phyloP scores from a whole-genome alignment of 2,329 filamentous ascomycete genomes.

The Metarhizium sp. region DNA sequence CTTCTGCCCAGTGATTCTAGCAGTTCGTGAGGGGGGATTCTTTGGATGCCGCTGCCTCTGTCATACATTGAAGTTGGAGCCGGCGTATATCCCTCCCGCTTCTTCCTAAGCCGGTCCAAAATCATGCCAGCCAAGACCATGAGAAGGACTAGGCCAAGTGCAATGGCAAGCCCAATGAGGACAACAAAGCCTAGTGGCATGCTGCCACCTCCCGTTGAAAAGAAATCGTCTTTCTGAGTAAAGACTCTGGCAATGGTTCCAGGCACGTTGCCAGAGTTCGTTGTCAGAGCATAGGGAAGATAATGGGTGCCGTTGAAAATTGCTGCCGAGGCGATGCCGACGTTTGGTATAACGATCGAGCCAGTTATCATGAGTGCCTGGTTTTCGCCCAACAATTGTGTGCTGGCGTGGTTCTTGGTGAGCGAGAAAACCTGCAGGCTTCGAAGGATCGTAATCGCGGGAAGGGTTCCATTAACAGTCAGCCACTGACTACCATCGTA shows the following conservation, averaged over 20 bases:
- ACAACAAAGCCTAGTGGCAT: constrained; percentile 70
- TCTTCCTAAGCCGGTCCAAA: constrained; percentile 67
- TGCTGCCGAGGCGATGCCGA: constrained; percentile 76
- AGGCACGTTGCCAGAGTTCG: constrained; percentile 50
- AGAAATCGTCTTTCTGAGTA: constrained; percentile 71
- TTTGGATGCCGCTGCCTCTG: constrained; percentile 46
- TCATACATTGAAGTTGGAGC: constrained; percentile 60
- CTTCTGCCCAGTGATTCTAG: constrained; percentile 43
- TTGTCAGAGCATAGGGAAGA: constrained; percentile 72
- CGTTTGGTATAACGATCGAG: constrained; percentile 62
- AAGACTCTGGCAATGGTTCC: constrained; percentile 78
- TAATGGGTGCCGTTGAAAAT: constrained; percentile 78
- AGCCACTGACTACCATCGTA: constrained; percentile 68
- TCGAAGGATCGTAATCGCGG: constrained; percentile 57
- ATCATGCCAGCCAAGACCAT: constrained; percentile 67
- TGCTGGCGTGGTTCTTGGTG: constrained; percentile 55
- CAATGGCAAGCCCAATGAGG: constrained; percentile 70
- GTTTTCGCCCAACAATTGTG: constrained; percentile 52
- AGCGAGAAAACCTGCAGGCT: constrained; percentile 75
- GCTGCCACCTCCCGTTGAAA: constrained; percentile 47
- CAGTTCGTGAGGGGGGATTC: constrained; percentile 53
- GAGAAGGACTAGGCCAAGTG: constrained; percentile 67
- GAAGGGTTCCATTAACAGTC: constrained; percentile 54
- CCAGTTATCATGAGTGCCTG: constrained; percentile 80
- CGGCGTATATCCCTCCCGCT: constrained; percentile 70